Evolutionary conservation across 2,329 filamentous ascomycete species (phyloP), one percentile per base, ranked within the genome.

Genomic region (Helminthosporium solani): DNA sequence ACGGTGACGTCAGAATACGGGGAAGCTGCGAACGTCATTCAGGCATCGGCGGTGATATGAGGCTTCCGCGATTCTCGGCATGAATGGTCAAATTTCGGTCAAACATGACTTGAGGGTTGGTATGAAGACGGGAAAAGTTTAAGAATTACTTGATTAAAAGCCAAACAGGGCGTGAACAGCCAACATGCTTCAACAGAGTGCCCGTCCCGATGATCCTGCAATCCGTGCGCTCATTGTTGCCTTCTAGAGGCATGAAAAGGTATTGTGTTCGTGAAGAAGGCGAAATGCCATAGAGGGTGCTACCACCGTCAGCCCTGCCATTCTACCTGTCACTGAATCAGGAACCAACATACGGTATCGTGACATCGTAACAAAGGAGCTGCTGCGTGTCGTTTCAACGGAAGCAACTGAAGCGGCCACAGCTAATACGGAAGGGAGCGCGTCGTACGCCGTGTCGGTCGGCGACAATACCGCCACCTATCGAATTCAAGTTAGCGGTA

Each of bases 361-460:
- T 66, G 50, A 56, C 36, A 46, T 59, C 57, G 53, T 61, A 39
- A 57, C 42, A 37, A 19, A 21, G 16, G 18, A 11, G 7, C 19
- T 6, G 16, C 19, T 20, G 20, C 18, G 15, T 14, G 37, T 35
- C 36, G 35, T 40, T 78, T 67, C 61, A 79, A 47, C 73, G 70
- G 67, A 79, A 81, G 64, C 78, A 82, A 62, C 72, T 78, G 57
- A 80, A 74, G 33, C 72, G 70, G 35, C 78, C 76, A 51, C 72
- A 66, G 27, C 72, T 73, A 58, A 80, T 71, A 31, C 77, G 69
- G 61, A 78, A 80, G 5, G 78, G 75, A 20, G 77, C 76, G 42
- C 75, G 70, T 31, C 73, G 72, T 1, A 75, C 67, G 41, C 79
- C 79, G 56, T 80, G 72, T 55, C 74, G 74, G 66, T 80, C 76